Percentiles rank a stretch among this genome's conserved stretches.
Evolutionary conservation across 768 basidiomycete genomes (phyloP).

Genomic region (Pleurotus djamor): DNA sequence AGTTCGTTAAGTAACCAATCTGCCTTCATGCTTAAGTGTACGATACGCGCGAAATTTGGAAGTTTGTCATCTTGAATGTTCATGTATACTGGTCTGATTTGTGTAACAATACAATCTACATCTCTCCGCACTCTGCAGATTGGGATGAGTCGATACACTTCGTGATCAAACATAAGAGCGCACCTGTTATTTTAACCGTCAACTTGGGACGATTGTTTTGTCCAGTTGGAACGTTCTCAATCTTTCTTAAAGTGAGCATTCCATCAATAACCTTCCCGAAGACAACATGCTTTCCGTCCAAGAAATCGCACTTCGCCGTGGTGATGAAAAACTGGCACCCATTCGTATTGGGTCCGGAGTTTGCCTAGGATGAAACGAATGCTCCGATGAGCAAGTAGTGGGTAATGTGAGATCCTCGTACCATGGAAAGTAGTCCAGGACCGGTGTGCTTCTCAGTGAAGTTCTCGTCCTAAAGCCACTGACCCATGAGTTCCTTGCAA

Average conservation of each 20-base stretch:
- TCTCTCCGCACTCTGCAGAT: slow-evolving; percentile 53
- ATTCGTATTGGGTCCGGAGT: slow-evolving; percentile 93
- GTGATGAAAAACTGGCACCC: slow-evolving; percentile 99
- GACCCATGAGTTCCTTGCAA: background rate
- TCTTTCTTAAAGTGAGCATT: slow-evolving; percentile 93
- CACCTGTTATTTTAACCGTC: slow-evolving; percentile 84
- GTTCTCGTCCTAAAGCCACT: slow-evolving; percentile 77
- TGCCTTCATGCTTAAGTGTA: background rate
- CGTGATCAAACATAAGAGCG: background rate
- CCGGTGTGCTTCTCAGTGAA: slow-evolving; percentile 87
- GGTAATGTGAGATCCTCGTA: slow-evolving; percentile 20
- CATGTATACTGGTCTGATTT: background rate
- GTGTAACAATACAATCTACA: slow-evolving; percentile 30
- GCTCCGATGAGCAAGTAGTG: background rate
- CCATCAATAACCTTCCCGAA: slow-evolving; percentile 91
- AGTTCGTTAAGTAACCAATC: slow-evolving; percentile 30
- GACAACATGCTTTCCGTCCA: slow-evolving; percentile 93
- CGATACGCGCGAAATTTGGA: background rate
- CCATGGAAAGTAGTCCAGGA: slow-evolving; percentile 92
- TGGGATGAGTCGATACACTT: background rate
- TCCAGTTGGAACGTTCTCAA: slow-evolving; percentile 94
- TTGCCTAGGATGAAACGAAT: slow-evolving; percentile 57
- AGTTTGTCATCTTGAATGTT: too few species aligned
- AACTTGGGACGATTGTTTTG: slow-evolving; percentile 89
- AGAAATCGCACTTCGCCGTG: slow-evolving; percentile 90